Percentiles rank a stretch among this genome's conserved stretches.
Evolutionary conservation across 73 alveolate genomes (phyloP).

Genomic region (Paramecium octaurelia): DNA sequence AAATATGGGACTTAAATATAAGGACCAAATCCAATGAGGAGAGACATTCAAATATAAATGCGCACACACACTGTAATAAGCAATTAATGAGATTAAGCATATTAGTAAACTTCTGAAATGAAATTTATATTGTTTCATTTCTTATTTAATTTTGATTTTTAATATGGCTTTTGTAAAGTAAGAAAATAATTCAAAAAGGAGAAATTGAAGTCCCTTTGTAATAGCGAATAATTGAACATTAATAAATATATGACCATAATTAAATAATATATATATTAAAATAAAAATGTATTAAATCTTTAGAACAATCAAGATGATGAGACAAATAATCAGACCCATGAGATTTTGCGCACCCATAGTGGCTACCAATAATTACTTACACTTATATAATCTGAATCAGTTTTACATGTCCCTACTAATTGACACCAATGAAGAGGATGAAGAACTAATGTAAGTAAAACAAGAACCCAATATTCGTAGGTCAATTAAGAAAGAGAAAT

Average conservation of each 20-base stretch:
- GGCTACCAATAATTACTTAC: neutral
- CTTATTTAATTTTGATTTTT: neutral
- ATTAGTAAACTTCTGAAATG: neutral
- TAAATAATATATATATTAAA: neutral
- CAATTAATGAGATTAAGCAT: neutral
- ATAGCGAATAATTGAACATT: neutral
- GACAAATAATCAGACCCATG: neutral
- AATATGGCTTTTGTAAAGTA: neutral
- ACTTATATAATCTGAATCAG: neutral
- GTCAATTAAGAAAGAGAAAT: neutral
- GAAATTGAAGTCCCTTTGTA: neutral
- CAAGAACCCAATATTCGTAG: neutral
- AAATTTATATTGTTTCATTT: neutral
- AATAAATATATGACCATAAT: neutral
- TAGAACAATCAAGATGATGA: neutral
- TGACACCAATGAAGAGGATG: neutral
- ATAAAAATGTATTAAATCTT: neutral
- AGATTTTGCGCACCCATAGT: neutral
- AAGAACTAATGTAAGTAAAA: neutral
- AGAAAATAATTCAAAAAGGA: neutral
- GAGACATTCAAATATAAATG: neutral
- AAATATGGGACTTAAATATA: constrained; percentile 19
- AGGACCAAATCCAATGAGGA: neutral
- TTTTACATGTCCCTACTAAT: neutral
- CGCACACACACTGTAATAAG: neutral